Evolutionary conservation across 2,329 filamentous ascomycete genomes (phyloP).

Genomic region (Monilinia laxa): DNA sequence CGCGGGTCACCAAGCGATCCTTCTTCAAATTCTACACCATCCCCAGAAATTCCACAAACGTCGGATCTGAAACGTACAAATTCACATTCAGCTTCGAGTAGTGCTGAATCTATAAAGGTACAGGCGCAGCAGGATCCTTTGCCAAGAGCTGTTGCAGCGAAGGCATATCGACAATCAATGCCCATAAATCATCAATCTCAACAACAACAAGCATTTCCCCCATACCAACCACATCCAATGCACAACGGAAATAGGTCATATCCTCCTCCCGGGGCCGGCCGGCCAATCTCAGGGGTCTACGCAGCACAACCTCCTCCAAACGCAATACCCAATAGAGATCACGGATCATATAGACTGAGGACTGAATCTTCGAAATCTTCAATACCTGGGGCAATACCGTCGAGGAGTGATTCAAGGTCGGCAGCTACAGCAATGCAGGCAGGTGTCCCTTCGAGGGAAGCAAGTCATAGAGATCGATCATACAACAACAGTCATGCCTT

Average conservation of each 20-base stretch:
- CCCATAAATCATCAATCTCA: conserved; percentile 47
- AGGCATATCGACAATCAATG: conserved; percentile 46
- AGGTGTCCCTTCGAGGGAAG: conserved; percentile 64
- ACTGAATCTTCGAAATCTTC: conserved; percentile 60
- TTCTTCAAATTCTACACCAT: conserved; percentile 25
- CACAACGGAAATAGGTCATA: conserved; percentile 43
- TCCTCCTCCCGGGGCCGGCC: conserved; percentile 40
- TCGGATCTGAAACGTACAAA: conserved; percentile 29
- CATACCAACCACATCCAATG: conserved; percentile 46
- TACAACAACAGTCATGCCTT: conserved; percentile 60
- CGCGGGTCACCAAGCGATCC: conserved; percentile 34
- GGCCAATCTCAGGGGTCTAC: conserved; percentile 51
- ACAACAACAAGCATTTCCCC: conserved; percentile 45
- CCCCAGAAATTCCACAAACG: conserved; percentile 26
- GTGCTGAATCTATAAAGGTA: conserved; percentile 37
- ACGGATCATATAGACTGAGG: conserved; percentile 53
- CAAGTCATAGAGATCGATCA: conserved; percentile 65
- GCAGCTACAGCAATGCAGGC: conserved; percentile 58
- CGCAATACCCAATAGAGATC: conserved; percentile 42
- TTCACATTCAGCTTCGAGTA: conserved; percentile 35
- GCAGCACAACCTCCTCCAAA: conserved; percentile 44
- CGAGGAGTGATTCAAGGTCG: conserved; percentile 60
- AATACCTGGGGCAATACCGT: conserved; percentile 51
- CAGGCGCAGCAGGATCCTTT: conserved; percentile 29
- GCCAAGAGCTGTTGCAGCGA: conserved; percentile 34